These are phyloP conservation scores for Lachnellula cervina DNA, from an alignment of 2,329 filamentous ascomycete genomes.

Conservation along the genomic window DNA sequence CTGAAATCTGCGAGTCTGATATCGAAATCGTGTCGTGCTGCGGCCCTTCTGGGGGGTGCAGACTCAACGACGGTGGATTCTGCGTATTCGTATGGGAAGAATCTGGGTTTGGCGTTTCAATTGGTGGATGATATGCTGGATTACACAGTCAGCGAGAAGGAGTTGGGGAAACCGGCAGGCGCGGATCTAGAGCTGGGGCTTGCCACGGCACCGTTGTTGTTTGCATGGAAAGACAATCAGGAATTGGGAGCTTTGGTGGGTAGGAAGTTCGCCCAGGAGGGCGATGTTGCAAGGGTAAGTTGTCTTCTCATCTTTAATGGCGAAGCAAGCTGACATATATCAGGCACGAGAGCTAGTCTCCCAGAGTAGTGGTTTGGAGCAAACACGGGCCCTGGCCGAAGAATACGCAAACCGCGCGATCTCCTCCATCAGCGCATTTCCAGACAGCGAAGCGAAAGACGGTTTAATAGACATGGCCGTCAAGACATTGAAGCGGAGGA, in stretches of 20 bases:
- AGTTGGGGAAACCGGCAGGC: slow-evolving; percentile 90
- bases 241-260: slow-evolving; percentile 86
- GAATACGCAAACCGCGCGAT: slow-evolving; percentile 88
- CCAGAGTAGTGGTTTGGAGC: slow-evolving; percentile 80
- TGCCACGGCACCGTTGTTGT: slow-evolving; percentile 87
- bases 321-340: slow-evolving; percentile 1
- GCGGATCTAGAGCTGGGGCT: slow-evolving; percentile 90
- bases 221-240: slow-evolving; percentile 87
- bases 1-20: slow-evolving; percentile 95
- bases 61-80: slow-evolving; percentile 78
- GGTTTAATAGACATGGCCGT: slow-evolving; percentile 90
- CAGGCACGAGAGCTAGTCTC: slow-evolving; percentile 85
- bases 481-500: slow-evolving; percentile 84
- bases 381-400: slow-evolving; percentile 84
- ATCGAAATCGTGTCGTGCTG: slow-evolving; percentile 88
- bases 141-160: slow-evolving; percentile 79
- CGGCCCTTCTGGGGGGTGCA: slow-evolving; percentile 77
- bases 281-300: slow-evolving; percentile 79
- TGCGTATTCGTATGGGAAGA: slow-evolving; percentile 88
- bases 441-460: slow-evolving; percentile 89
- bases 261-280: slow-evolving; percentile 77
- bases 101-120: slow-evolving; percentile 92
- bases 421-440: slow-evolving; percentile 75
- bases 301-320: not conserved
- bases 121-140: slow-evolving; percentile 97